Evolutionary conservation across 805 yeast species (phyloP).

Genomic region (Jamesozyma rosinii): DNA sequence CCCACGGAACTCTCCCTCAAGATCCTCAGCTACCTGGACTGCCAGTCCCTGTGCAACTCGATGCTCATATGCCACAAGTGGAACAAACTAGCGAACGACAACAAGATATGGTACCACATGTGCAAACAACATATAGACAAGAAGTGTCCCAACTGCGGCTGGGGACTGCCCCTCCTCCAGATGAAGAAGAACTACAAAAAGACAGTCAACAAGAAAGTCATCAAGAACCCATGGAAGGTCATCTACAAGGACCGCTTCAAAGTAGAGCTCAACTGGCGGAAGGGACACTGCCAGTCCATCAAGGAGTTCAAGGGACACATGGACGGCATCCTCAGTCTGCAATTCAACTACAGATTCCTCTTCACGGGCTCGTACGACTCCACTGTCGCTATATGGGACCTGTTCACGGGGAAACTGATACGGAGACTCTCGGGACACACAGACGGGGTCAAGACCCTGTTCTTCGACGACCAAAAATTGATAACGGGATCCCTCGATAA

Average conservation of each 20-base stretch:
- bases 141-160: constrained; percentile 96
- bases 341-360: constrained; percentile 67
- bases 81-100: constrained; percentile 89
- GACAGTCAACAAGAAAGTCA: constrained; percentile 25
- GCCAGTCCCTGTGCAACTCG: constrained; percentile 86
- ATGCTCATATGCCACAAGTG: constrained; percentile 85
- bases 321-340: constrained; percentile 82
- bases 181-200: constrained; percentile 55
- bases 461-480: constrained; percentile 79
- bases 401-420: constrained; percentile 65
- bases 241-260: constrained; percentile 85
- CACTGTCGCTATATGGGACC: constrained; percentile 87
- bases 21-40: constrained; percentile 80
- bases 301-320: constrained; percentile 70
- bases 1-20: constrained; percentile 82
- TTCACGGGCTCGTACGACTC: constrained; percentile 92
- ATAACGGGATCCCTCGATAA: constrained; percentile 88
- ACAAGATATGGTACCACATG: constrained; percentile 95
- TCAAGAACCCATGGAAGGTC: constrained; percentile 80
- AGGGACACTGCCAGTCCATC: constrained; percentile 52
- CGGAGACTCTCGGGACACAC: constrained; percentile 81
- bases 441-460: constrained; percentile 76
- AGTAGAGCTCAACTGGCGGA: constrained; percentile 92
- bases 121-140: constrained; percentile 97
- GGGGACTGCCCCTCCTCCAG: constrained; percentile 95